These are phyloP conservation scores for Pythium sp. DNA, from an alignment of 352 stramenopile species.

Conservation along the genomic window DNA sequence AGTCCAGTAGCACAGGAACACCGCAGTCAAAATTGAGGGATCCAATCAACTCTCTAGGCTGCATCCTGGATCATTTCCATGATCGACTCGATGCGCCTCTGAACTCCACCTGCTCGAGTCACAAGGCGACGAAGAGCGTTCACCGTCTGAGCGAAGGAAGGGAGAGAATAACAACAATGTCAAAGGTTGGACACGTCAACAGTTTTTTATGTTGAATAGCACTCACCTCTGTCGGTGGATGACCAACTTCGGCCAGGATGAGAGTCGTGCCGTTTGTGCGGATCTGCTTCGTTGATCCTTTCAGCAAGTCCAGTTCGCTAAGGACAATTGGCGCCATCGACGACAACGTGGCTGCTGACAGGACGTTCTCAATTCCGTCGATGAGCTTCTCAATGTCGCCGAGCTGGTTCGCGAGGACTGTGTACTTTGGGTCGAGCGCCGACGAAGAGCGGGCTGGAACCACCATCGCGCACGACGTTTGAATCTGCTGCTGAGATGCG, in stretches of 20 bases:
- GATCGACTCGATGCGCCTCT: slow-evolving; percentile 50
- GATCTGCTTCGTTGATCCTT: slow-evolving; percentile 58
- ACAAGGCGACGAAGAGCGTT: slow-evolving; percentile 53
- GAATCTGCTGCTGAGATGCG: background rate
- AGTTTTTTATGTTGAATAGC: background rate
- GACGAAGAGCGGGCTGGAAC: slow-evolving; percentile 10
- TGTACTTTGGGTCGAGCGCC: slow-evolving; percentile 30
- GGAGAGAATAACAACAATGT: background rate
- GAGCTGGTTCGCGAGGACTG: slow-evolving; percentile 39
- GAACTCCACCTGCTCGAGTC: slow-evolving; percentile 39
- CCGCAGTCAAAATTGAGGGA: background rate
- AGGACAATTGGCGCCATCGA: slow-evolving; percentile 38
- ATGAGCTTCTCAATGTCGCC: slow-evolving; percentile 61
- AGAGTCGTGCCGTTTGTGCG: slow-evolving; percentile 60
- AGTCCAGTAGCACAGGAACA: background rate
- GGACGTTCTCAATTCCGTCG: slow-evolving; percentile 46
- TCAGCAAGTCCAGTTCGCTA: slow-evolving; percentile 55
- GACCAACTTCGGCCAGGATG: slow-evolving; percentile 53
- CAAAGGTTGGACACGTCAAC: background rate
- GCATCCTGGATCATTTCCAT: slow-evolving; percentile 25
- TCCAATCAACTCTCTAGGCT: slow-evolving; percentile 13
- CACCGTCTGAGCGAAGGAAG: slow-evolving; percentile 24
- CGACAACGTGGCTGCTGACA: slow-evolving; percentile 37
- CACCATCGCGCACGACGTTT: slow-evolving; percentile 19
- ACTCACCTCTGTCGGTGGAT: slow-evolving; percentile 37